Conservation (phyloP, 78 protist species). For the Dictyostelium capitatum region DNA sequence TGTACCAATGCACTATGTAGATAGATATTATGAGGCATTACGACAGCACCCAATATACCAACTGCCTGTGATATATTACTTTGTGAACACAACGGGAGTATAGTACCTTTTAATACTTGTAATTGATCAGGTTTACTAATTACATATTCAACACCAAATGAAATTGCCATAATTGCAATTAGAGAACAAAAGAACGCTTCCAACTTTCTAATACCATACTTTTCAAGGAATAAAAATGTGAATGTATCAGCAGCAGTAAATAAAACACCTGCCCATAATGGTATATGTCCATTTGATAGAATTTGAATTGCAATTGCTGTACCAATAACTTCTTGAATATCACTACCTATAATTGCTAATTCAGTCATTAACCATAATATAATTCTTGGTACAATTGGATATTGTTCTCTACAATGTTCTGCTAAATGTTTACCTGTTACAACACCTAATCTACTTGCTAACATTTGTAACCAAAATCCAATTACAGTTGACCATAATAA, state of each 20-base stretch:
- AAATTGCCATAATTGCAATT: constrained; percentile 81
- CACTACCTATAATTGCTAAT: constrained; percentile 91
- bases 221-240: constrained; percentile 82
- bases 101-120: constrained; percentile 44
- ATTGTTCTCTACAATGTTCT: constrained; percentile 82
- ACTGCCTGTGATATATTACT: constrained; percentile 75
- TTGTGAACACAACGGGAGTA: constrained; percentile 27
- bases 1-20: constrained; percentile 90
- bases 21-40: constrained; percentile 94
- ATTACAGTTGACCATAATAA: constrained; percentile 86
- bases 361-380: constrained; percentile 91
- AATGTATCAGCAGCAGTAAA: constrained; percentile 88
- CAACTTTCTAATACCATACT: constrained; percentile 82
- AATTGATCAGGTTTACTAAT: constrained; percentile 58
- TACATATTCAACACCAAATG: constrained; percentile 74
- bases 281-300: constrained; percentile 72
- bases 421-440: constrained; percentile 89
- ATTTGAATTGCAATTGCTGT: constrained; percentile 87
- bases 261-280: constrained; percentile 89
- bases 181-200: constrained; percentile 81
- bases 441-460: constrained; percentile 89
- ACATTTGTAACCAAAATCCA: constrained; percentile 85
- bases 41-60: constrained; percentile 90
- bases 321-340: constrained; percentile 90
- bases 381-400: constrained; percentile 73